Percentiles rank a stretch among this genome's conserved stretches.
Conservation (phyloP, 306 rosid genomes). For the Oxytropis ochrocephala region DNA sequence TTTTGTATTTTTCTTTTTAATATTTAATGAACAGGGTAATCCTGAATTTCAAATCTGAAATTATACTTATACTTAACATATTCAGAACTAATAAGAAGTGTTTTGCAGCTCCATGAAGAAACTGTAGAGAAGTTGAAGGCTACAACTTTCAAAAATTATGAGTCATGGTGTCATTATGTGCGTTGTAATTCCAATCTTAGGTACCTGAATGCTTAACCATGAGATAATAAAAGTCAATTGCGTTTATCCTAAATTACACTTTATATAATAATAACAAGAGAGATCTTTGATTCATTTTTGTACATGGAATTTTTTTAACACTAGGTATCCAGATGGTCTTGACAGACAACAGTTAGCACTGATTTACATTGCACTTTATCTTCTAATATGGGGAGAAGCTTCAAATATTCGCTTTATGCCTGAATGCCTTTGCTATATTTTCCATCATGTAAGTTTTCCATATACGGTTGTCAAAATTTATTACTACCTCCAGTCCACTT, state of each 20-base stretch:
- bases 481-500: constrained; percentile 10
- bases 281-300: constrained; percentile 18
- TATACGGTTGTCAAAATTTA: not conserved
- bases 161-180: constrained; percentile 85
- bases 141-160: constrained; percentile 71
- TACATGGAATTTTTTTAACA: constrained; percentile 1
- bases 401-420: constrained; percentile 98
- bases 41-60: not conserved
- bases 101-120: constrained; percentile 60
- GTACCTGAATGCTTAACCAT: constrained; percentile 34
- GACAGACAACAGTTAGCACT: constrained; percentile 57
- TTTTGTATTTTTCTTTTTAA: not conserved
- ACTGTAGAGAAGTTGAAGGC: constrained; percentile 44
- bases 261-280: constrained; percentile 2
- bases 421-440: constrained; percentile 94
- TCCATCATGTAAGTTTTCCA: constrained; percentile 67
- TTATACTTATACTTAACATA: not conserved
- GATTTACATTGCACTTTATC: constrained; percentile 79
- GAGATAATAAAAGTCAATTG: constrained; percentile 15
- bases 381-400: constrained; percentile 99
- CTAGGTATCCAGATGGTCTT: constrained; percentile 43
- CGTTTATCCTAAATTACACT: constrained; percentile 11
- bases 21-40: not conserved
- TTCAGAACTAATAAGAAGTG: constrained; percentile 26
- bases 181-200: constrained; percentile 49